phyloP scores from a whole-genome alignment of 768 basidiomycete genomes.

The Suillus spraguei region DNA sequence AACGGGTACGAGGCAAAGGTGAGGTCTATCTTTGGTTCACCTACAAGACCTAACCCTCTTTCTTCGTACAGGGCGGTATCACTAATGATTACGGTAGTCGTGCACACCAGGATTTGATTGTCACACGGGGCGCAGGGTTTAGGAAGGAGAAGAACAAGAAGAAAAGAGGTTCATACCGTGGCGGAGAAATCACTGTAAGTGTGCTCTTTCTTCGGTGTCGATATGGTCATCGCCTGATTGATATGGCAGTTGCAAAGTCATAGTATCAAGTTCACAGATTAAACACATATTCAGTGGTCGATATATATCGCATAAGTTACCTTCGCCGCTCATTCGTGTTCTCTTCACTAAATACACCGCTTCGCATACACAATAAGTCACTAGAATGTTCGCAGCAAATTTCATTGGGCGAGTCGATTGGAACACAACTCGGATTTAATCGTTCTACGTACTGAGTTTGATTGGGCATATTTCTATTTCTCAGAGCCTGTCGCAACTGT shows the following conservation, averaged over 20 bases:
- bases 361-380: neutral
- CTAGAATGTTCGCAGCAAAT: neutral
- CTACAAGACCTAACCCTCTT: neutral
- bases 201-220: neutral
- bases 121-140: constrained; percentile 93
- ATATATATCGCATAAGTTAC: neutral
- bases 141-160: constrained; percentile 99
- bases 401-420: neutral
- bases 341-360: neutral
- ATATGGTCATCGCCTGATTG: constrained; percentile 8
- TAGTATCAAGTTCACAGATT: constrained; percentile 83
- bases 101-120: constrained; percentile 86
- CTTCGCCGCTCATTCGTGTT: neutral
- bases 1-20: constrained; percentile 87
- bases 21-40: constrained; percentile 21
- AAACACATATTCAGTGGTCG: constrained; percentile 14
- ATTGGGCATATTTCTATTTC: neutral
- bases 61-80: constrained; percentile 53
- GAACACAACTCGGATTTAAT: neutral
- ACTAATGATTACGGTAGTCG: constrained; percentile 84
- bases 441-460: neutral
- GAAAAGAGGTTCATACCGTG: constrained; percentile 91
- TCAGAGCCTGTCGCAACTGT: neutral
- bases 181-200: constrained; percentile 92
- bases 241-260: constrained; percentile 68